Evolutionary conservation across 495 filamentous ascomycete species (phyloP).

Genomic region (Podospora bellae-mahoneyi): DNA sequence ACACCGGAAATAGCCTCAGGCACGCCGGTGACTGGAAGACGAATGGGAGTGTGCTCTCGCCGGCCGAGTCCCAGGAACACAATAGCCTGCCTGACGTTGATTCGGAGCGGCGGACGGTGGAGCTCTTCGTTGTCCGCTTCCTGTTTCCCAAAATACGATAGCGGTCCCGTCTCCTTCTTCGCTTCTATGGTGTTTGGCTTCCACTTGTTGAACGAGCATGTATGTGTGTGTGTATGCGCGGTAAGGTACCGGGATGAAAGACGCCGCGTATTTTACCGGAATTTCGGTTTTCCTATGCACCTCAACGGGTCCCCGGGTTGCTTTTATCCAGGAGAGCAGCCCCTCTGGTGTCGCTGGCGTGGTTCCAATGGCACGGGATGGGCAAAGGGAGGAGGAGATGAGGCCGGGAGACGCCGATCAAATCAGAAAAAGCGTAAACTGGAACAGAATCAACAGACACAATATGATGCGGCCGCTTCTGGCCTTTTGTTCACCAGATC

Average conservation of each 20-base stretch:
- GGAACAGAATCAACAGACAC: constrained; percentile 10
- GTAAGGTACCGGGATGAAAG: no score
- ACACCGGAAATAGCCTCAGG: constrained; percentile 21
- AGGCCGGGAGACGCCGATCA: constrained; percentile 5
- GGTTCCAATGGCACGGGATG: background rate
- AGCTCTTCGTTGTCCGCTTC: constrained; percentile 16
- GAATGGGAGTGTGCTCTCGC: background rate
- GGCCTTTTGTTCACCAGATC: constrained; percentile 24
- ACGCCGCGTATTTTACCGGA: background rate
- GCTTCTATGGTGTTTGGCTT: background rate
- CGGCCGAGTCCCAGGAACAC: background rate
- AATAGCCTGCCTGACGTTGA: background rate
- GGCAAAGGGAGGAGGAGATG: constrained; percentile 6
- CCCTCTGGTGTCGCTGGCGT: background rate
- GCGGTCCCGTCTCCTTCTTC: constrained; percentile 3
- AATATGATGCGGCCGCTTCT: constrained; percentile 17
- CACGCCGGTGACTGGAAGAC: constrained; percentile 11
- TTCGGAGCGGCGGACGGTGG: background rate
- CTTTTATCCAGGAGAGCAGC: background rate
- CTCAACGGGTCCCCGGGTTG: background rate
- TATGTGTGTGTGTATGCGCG: background rate
- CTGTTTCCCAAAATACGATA: constrained; percentile 16
- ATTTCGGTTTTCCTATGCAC: background rate
- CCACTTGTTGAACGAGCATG: background rate
- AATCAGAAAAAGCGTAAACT: constrained; percentile 5